Conservation (phyloP, 352 stramenopile species). For the Phytopythium kandeliae region DNA sequence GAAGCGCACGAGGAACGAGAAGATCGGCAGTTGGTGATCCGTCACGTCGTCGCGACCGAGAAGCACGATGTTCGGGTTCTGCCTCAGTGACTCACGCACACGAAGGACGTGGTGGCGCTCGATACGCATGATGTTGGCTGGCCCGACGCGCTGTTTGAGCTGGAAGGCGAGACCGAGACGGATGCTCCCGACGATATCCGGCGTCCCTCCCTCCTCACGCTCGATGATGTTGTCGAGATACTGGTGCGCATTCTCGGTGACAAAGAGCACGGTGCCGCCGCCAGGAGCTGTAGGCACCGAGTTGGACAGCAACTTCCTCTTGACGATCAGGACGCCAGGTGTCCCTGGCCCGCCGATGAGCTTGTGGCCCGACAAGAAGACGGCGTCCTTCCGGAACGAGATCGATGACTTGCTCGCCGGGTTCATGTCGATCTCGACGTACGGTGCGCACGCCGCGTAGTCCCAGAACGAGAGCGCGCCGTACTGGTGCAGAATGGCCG, state of each 20-base stretch:
- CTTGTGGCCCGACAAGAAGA: constrained; percentile 97
- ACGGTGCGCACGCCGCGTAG: constrained; percentile 93
- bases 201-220: constrained; percentile 95
- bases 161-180: constrained; percentile 90
- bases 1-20: constrained; percentile 92
- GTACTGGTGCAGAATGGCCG: constrained; percentile 87
- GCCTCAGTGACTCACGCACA: constrained; percentile 31
- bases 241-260: constrained; percentile 47
- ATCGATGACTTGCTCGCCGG: constrained; percentile 20
- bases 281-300: constrained; percentile 46
- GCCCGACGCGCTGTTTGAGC: constrained; percentile 74
- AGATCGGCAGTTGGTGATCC: constrained; percentile 84
- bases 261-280: constrained; percentile 58
- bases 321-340: constrained; percentile 93
- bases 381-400: constrained; percentile 87
- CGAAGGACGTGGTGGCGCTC: constrained; percentile 33
- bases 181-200: constrained; percentile 93
- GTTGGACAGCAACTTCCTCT: constrained; percentile 80
- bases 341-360: constrained; percentile 92
- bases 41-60: constrained; percentile 57
- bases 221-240: constrained; percentile 70
- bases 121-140: constrained; percentile 40
- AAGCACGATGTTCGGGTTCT: constrained; percentile 81
- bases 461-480: constrained; percentile 94
- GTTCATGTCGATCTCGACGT: constrained; percentile 97